Evolutionary conservation across 371 early-diverging fungal genomes (phyloP).

Genomic region (Cokeromyces recurvatus): DNA sequence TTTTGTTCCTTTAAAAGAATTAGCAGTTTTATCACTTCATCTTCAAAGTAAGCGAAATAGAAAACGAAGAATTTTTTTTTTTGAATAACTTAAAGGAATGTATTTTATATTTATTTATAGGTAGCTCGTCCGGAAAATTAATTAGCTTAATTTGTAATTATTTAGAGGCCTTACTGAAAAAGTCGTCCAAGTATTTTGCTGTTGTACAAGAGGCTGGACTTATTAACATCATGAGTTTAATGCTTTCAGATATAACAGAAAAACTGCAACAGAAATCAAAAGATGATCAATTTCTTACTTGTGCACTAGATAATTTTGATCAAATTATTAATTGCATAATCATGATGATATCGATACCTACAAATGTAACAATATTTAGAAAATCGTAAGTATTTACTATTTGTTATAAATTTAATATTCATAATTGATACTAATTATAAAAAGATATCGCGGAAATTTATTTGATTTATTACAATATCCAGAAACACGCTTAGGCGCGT

Average conservation of each 20-base stretch:
- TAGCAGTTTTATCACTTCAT: slow-evolving; percentile 58
- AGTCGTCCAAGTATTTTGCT: slow-evolving; percentile 46
- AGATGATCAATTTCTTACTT: slow-evolving; percentile 34
- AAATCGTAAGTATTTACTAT: slow-evolving; percentile 24
- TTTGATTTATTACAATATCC: slow-evolving; percentile 54
- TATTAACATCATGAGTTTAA: slow-evolving; percentile 54
- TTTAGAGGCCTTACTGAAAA: slow-evolving; percentile 37
- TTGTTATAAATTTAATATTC: not conserved
- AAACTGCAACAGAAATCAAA: slow-evolving; percentile 6
- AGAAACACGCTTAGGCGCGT: slow-evolving; percentile 48
- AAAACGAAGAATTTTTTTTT: not conserved
- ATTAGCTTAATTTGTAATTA: slow-evolving; percentile 50
- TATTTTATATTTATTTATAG: slow-evolving; percentile 6
- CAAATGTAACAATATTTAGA: slow-evolving; percentile 28
- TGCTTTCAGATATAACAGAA: slow-evolving; percentile 52
- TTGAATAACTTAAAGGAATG: too few relatives aligned
- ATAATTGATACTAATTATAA: not conserved
- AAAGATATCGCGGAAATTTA: slow-evolving; percentile 46
- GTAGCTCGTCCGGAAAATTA: slow-evolving; percentile 49
- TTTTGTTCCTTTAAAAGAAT: slow-evolving; percentile 65
- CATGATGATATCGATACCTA: slow-evolving; percentile 33
- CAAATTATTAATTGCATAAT: slow-evolving; percentile 49
- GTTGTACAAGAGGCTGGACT: slow-evolving; percentile 66
- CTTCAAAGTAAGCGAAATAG: slow-evolving; percentile 44
- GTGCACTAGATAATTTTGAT: slow-evolving; percentile 48